Conservation (phyloP, 2,329 filamentous ascomycete species). For the Tolypocladium nubicola region DNA sequence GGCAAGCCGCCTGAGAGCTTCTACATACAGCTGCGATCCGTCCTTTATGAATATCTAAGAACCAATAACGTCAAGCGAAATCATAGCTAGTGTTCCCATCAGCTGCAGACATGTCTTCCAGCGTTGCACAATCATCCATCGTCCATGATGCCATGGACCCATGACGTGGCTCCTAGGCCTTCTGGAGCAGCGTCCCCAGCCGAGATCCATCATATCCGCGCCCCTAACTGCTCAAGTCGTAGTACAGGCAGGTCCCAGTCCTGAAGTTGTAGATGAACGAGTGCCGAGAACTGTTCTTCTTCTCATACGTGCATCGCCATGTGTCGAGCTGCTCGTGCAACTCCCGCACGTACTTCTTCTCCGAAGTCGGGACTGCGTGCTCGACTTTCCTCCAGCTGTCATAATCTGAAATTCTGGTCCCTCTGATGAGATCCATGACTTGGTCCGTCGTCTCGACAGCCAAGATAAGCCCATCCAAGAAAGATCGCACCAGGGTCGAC, state of each 20-base stretch:
- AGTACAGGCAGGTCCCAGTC: slow-evolving; percentile 74
- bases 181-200: background rate
- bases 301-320: slow-evolving; percentile 50
- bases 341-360: slow-evolving; percentile 74
- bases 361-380: slow-evolving; percentile 64
- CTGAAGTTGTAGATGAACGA: slow-evolving; percentile 90
- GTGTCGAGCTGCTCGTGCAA: slow-evolving; percentile 64
- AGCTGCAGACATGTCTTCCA: background rate
- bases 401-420: slow-evolving; percentile 64
- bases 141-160: background rate
- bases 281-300: slow-evolving; percentile 47
- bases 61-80: too few species aligned
- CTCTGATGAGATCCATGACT: slow-evolving; percentile 64
- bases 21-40: background rate
- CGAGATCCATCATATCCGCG: background rate
- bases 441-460: slow-evolving; percentile 84
- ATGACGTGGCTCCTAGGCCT: background rate
- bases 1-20: background rate
- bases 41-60: background rate
- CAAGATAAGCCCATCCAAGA: slow-evolving; percentile 68
- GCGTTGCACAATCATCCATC: background rate
- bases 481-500: slow-evolving; percentile 56
- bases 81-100: background rate
- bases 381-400: slow-evolving; percentile 79
- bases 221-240: slow-evolving; percentile 53